Conservation (phyloP, 441 rosid genomes). For the Pelargonium cotyledonis region DNA sequence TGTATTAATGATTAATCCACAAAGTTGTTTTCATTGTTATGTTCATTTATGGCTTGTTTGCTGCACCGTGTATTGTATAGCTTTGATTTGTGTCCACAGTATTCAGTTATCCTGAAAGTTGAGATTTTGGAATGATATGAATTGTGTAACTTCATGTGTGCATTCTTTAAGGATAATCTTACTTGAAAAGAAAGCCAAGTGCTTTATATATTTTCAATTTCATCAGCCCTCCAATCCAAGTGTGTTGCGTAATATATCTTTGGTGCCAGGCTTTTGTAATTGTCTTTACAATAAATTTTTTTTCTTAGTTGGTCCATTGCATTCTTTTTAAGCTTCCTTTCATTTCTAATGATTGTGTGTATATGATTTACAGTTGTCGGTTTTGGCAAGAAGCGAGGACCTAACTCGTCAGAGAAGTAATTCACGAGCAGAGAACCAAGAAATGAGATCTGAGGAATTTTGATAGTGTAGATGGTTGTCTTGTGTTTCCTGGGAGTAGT, state of each 20-base stretch:
- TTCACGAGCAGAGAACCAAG: not conserved
- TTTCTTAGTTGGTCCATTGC: not conserved
- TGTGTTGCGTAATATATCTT: too few relatives aligned
- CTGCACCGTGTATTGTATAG: not conserved
- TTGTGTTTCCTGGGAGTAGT: not conserved
- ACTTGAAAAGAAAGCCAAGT: not conserved
- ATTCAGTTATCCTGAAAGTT: not conserved
- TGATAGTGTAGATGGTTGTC: not conserved
- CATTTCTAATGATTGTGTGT: not conserved
- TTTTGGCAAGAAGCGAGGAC: constrained; percentile 35
- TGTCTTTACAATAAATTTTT: not conserved
- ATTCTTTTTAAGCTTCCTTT: not conserved
- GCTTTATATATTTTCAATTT: not conserved
- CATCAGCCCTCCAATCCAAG: too few relatives aligned
- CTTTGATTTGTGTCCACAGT: not conserved
- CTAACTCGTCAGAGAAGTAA: constrained; percentile 33
- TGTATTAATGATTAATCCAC: not conserved
- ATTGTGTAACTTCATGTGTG: not conserved
- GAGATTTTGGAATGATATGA: not conserved
- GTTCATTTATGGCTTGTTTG: not conserved
- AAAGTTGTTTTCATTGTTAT: not conserved
- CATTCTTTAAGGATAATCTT: too few relatives aligned
- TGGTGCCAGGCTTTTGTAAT: not conserved
- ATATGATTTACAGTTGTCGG: constrained; percentile 24
- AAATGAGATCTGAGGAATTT: not conserved